Evolutionary conservation across 805 yeast species (phyloP).

Genomic region (Lipomyces sp.): DNA sequence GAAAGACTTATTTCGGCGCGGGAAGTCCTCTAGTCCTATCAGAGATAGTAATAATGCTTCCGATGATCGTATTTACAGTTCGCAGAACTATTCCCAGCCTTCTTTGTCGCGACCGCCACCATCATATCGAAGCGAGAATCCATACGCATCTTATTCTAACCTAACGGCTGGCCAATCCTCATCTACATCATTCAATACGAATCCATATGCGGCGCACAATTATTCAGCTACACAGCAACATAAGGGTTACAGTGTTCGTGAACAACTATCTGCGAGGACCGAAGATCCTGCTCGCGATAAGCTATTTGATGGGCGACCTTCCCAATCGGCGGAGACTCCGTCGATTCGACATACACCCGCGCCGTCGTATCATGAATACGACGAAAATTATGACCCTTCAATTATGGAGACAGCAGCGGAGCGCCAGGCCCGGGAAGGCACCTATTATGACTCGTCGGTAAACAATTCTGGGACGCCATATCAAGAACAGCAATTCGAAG

Average conservation of each 20-base stretch:
- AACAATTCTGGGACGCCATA: neutral
- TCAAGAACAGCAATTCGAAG: neutral
- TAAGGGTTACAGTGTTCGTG: too few species aligned
- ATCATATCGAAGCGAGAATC: neutral
- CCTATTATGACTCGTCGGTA: neutral
- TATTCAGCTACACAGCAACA: neutral
- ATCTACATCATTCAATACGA: neutral
- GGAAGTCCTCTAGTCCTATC: neutral
- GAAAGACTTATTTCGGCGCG: neutral
- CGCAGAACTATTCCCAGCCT: neutral
- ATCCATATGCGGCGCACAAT: neutral
- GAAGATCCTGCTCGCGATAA: neutral
- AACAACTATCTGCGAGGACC: neutral
- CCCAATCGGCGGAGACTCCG: neutral
- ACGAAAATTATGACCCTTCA: conserved; percentile 25
- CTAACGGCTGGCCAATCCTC: neutral
- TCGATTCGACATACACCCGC: neutral
- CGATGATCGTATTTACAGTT: neutral
- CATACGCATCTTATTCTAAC: neutral
- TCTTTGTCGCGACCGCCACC: neutral
- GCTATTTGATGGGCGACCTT: neutral
- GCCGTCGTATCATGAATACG: neutral
- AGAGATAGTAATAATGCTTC: neutral
- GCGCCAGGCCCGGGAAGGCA: conserved; percentile 5
- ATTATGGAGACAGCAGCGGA: conserved; percentile 30